Percentiles rank a stretch among this genome's conserved stretches.
These are phyloP conservation scores for Phaseolus coccineus DNA, from an alignment of 331 rosid genomes.

Conservation along the genomic window DNA sequence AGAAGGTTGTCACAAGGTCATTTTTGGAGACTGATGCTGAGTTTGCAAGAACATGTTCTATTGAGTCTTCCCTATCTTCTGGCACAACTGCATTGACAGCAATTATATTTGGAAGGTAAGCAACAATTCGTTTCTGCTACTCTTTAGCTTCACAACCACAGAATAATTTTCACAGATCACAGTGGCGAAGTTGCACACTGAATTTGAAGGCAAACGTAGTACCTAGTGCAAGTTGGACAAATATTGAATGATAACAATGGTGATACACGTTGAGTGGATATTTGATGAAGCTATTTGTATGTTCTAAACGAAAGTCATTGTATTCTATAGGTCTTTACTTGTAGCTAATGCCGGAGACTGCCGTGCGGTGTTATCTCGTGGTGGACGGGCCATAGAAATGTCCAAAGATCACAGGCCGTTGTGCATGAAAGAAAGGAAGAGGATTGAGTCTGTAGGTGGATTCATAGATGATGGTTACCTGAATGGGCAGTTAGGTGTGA, in stretches of 20 bases:
- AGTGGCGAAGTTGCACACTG: constrained; percentile 10
- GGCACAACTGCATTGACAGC: constrained; percentile 97
- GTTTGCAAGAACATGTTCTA: constrained; percentile 70
- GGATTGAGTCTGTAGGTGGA: constrained; percentile 82
- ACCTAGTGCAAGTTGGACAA: background rate
- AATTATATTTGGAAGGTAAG: constrained; percentile 86
- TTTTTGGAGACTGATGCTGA: constrained; percentile 83
- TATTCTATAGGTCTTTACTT: constrained; percentile 73
- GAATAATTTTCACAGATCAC: background rate
- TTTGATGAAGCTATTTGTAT: background rate
- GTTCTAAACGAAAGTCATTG: background rate
- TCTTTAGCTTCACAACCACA: background rate
- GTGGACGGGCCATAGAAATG: constrained; percentile 75
- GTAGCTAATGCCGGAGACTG: constrained; percentile 99
- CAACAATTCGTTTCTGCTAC: constrained; percentile 22
- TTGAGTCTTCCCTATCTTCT: constrained; percentile 71
- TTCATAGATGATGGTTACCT: constrained; percentile 70
- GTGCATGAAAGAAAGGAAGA: constrained; percentile 66
- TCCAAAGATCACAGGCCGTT: constrained; percentile 82
- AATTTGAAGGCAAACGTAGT: background rate
- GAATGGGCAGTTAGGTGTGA: constrained; percentile 78
- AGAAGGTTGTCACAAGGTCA: constrained; percentile 87
- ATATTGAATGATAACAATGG: no score
- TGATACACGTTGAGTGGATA: background rate
- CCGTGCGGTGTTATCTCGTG: constrained; percentile 76